Percentiles rank a stretch among this genome's conserved stretches.
Evolutionary conservation across 2,329 filamentous ascomycete genomes (phyloP).

Genomic region (Xylariaceae sp.): DNA sequence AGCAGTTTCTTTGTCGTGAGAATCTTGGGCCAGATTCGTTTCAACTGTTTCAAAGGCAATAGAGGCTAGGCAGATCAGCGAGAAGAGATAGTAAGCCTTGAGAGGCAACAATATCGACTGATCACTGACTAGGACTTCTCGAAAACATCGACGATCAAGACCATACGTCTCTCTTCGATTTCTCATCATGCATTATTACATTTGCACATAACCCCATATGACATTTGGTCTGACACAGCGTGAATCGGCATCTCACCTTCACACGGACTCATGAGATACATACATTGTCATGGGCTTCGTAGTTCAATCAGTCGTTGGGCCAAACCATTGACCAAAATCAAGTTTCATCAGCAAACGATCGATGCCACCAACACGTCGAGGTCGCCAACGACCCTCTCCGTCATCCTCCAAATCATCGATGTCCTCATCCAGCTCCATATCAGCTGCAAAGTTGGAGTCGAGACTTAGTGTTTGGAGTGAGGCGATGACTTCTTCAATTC

Average conservation of each 20-base stretch:
- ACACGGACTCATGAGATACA: conserved; percentile 1
- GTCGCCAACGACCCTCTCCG: conserved; percentile 56
- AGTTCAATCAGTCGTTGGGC: neutral
- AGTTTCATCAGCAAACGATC: conserved; percentile 89
- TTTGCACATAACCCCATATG: no score
- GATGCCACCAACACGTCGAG: conserved; percentile 72
- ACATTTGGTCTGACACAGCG: no score
- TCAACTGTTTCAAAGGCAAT: no score
- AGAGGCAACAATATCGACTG: no score
- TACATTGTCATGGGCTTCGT: neutral
- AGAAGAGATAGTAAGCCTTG: no score
- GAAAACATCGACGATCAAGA: no score
- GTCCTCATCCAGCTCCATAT: conserved; percentile 23
- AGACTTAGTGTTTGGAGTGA: conserved; percentile 16
- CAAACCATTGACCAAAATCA: conserved; percentile 65
- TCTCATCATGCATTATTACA: no score
- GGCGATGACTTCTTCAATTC: conserved; percentile 65
- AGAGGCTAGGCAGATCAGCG: no score
- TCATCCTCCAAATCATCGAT: conserved; percentile 20
- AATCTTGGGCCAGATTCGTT: no score
- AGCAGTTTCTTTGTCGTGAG: no score
- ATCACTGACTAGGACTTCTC: no score
- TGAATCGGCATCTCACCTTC: neutral
- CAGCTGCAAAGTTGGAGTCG: conserved; percentile 15
- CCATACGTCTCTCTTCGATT: no score